Evolutionary conservation across 1,284 basidiomycete genomes (phyloP), one percentile per base, ranked within the genome.

Genomic region (Trichosporon coremiiforme): DNA sequence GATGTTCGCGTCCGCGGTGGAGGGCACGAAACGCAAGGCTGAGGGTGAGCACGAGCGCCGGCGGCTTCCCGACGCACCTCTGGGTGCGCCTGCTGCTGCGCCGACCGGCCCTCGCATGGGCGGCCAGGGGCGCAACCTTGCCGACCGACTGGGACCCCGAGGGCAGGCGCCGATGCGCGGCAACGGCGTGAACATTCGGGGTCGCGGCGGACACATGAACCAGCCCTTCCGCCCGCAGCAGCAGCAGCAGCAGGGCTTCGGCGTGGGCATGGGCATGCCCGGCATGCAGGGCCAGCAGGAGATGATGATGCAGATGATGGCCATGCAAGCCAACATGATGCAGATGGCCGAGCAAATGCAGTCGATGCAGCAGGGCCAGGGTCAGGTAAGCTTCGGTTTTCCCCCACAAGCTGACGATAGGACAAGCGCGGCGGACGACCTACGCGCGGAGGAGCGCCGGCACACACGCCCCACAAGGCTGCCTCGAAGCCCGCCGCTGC

Each of bases 241-340:
- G 64, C 33, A 69, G 64, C 33, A 35, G 33, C 69, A 70, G 47
- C 70, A 70, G 60, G 57, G 57, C 57, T 62, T 62, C 20, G 68
- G 60, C n/a, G 38, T 69, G 64, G 57, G 50, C 65, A 64, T 64
- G 68, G 36, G 50, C 47, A 64, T 68, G 67, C 77, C 57, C 10
- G 57, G 77, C 72, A 74, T 74, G 36, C 80, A 76, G 4, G 78
- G 76, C 7, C 80, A 81, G 68, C 78, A 82, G 71, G 79, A 81
- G 71, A 82, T 82, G 81, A 82, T 85, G 79, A 82, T 83, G 71
- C 82, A 83, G 72, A 84, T 85, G 79, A 83, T 84, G 81, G 81
- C 80, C 75, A 82, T 84, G 79, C 83, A 84, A 76, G 82, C 81
- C 68, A 81, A 79, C 71, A 83, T 85, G 84, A 78, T 78, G 66